Conservation (phyloP, 148 eudicot species). For the Linanthus parryae region DNA sequence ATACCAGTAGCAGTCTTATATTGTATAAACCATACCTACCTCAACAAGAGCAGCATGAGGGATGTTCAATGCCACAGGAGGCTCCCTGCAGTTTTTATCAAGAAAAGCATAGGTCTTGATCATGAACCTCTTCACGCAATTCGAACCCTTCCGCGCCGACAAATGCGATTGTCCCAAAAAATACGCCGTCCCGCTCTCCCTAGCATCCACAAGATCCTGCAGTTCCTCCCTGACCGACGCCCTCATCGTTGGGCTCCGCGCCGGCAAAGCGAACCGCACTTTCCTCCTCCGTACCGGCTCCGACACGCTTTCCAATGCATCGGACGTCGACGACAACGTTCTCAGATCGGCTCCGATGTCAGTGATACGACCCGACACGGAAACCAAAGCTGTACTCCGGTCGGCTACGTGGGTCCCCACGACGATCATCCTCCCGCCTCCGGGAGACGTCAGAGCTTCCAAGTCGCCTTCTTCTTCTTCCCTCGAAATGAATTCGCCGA, state of each 20-base stretch:
- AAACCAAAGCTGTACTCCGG: slow-evolving; percentile 24
- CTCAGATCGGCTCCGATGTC: too few relatives aligned
- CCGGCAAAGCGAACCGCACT: slow-evolving; percentile 31
- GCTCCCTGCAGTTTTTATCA: slow-evolving; percentile 39
- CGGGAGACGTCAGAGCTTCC: slow-evolving; percentile 26
- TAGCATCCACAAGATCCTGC: slow-evolving; percentile 35
- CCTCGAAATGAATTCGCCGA: slow-evolving; percentile 36
- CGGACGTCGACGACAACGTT: background rate
- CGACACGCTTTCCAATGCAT: slow-evolving; percentile 12
- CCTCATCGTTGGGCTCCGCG: slow-evolving; percentile 24
- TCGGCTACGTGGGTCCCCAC: slow-evolving; percentile 15
- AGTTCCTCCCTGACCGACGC: slow-evolving; percentile 32
- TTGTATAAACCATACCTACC: slow-evolving; percentile 39
- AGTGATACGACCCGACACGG: too few relatives aligned
- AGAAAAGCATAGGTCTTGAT: slow-evolving; percentile 29
- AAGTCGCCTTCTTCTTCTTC: slow-evolving; percentile 27
- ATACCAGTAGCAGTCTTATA: too few relatives aligned
- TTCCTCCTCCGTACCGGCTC: slow-evolving; percentile 13
- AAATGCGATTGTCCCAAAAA: slow-evolving; percentile 46
- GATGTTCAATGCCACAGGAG: slow-evolving; percentile 36
- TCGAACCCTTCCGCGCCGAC: slow-evolving; percentile 21
- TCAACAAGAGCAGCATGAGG: slow-evolving; percentile 46
- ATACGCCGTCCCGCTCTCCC: slow-evolving; percentile 51
- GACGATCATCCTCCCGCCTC: slow-evolving; percentile 34
- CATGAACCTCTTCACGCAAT: slow-evolving; percentile 26